Base-by-base conservation (phyloP, 371 early-diverging fungal genomes). In the Amoeboaphelidium protococcarum region DNA sequence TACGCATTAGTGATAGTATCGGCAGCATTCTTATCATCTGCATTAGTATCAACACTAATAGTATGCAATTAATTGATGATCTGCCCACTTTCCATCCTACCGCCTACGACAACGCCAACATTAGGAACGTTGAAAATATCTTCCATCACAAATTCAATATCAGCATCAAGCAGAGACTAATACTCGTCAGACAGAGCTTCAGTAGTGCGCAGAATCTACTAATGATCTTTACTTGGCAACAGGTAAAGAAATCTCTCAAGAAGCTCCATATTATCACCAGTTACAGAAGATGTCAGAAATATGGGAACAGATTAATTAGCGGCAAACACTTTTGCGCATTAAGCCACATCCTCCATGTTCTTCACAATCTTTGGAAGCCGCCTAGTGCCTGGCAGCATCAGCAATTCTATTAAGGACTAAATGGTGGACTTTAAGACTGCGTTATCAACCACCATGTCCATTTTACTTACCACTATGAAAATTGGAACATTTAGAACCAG, bases 381-480 rank as follows among this genome's bases (percentile, higher is more conserved):
- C 2, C 53, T 40, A 21, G 58, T 50, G 1, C 63, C 64, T 10
- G 68, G 66, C 6, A 56, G 50, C 44, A 63, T 61, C 31, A 68
- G 42, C n/a, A 58, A 44, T 4, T 50, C 21, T 25, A 66, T 23
- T 46, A 68, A 42, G 2, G 58, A 41, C n/a, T 47, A 45, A 13
- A 68, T 49, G 13, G 66, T 66, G n/a, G 54, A 27, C n/a, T 58
- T 57, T 16, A 68, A 41, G 40, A 56, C 53, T 22, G 54, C 53
- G 20, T 44, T 20, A 13, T 10, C 4, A 12, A 19, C 44, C 4
- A 65, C 62, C 24, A 65, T 50, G 53, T 87, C 88, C 49, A 84
- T 78, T 50, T 86, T 87, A 22, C 86, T 87, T 13, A 89, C 72
- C 13, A 87, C 82, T 2, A 88, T 80, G 50, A 82, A 71, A 3